Base-by-base conservation (phyloP, 352 stramenopile species). In the Phytophthora megakarya region DNA sequence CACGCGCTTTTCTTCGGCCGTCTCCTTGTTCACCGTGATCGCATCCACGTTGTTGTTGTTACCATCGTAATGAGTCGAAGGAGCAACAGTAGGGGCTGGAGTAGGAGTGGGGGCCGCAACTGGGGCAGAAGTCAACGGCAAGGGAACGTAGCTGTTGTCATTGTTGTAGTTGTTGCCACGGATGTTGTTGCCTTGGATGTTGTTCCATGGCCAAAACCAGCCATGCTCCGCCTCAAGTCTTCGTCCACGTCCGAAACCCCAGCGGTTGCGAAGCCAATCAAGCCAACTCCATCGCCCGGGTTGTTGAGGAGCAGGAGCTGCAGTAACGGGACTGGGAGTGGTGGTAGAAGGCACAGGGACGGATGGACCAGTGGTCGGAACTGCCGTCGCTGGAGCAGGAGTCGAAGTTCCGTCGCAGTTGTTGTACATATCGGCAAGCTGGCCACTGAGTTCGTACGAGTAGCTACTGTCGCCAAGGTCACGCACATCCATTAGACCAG, bases 381-480 rank as follows among this genome's bases (percentile, higher is more conserved):
- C 33, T 25, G 46, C 46, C 5, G 50, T 47, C 5, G 51, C 48
- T 3, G 67, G 47, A 19, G 55, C 21, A 12, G 63, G 40, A 35
- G 63, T 51, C 5, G 64, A 45, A 3, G 58, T 72, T 1, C 70
- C 72, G 23, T 81, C 63, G 44, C 76, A 85, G 13, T 76, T 58
- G 47, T 61, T 78, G 61, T 77, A 85, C 67, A 85, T 72, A 23
- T 61, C 62, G 5, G 72, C 75, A 3, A 86, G 59, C 22, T 79
- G 71, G 7, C 72, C 69, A 22, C 62, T 81, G 35, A 89, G 54
- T 12, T 85, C 75, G 58, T 84, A 89, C 52, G 75, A 69, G 73
- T 89, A 89, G 70, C 80, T 86, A 57, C 63, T 79, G 12, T 50
- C 37, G 11, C 80, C 80, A 18, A 89, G 38, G 22, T 83, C 72